phyloP scores from a whole-genome alignment of 495 filamentous ascomycete species.

The Penicillium desertorum region DNA sequence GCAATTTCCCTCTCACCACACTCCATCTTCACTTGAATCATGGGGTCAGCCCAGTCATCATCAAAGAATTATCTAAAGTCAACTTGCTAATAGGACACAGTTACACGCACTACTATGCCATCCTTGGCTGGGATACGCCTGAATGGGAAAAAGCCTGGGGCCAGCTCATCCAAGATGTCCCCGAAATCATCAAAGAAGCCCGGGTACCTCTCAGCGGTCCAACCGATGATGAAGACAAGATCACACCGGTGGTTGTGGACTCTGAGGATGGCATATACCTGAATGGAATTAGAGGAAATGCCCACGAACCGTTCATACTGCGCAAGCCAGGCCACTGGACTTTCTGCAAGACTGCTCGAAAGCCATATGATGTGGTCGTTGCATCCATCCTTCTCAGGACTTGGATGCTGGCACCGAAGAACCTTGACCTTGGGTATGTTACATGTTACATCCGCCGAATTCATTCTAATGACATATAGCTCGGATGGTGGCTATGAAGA shows the following conservation, averaged over 20 bases:
- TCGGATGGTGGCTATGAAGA: conserved; percentile 11
- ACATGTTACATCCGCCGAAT: neutral
- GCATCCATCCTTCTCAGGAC: conserved; percentile 17
- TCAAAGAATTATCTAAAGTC: neutral
- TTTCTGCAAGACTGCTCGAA: conserved; percentile 15
- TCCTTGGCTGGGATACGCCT: conserved; percentile 9
- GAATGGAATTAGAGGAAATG: conserved; percentile 10
- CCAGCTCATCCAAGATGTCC: conserved; percentile 19
- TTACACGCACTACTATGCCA: conserved; percentile 22
- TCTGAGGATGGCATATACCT: conserved; percentile 12
- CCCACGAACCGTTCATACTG: conserved; percentile 10
- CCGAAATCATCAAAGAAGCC: conserved; percentile 14
- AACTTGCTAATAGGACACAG: neutral
- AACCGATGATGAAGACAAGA: neutral
- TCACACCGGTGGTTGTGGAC: conserved; percentile 8
- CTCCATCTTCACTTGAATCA: neutral
- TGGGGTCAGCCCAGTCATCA: neutral
- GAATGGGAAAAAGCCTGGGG: conserved; percentile 20
- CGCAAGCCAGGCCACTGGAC: neutral
- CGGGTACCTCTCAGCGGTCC: conserved; percentile 3
- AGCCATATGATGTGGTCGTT: conserved; percentile 23
- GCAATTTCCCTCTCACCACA: neutral
- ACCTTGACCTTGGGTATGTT: neutral
- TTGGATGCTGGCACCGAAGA: conserved; percentile 16
- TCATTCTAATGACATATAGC: neutral